phyloP scores from a whole-genome alignment of 352 stramenopile species.

The Phytophthora colocasiae region DNA sequence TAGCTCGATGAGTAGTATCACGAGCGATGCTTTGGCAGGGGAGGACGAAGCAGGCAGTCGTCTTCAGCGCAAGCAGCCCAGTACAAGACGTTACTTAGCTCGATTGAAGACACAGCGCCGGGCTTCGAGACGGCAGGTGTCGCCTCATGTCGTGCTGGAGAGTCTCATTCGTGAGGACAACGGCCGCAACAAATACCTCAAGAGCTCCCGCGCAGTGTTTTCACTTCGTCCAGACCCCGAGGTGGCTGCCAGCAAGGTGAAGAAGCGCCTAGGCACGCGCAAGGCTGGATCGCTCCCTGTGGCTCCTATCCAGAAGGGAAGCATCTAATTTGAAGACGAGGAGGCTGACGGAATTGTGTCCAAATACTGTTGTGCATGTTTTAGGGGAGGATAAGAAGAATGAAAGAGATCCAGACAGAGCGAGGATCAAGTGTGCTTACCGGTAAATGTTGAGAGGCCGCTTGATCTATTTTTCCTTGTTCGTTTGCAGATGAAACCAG shows the following conservation, averaged over 20 bases:
- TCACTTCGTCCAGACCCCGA: constrained; percentile 79
- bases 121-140: constrained; percentile 64
- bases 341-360: constrained; percentile 27
- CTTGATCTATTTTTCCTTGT: constrained; percentile 29
- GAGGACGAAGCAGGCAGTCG: constrained; percentile 65
- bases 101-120: constrained; percentile 80
- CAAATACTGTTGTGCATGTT: constrained; percentile 40
- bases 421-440: constrained; percentile 21
- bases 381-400: constrained; percentile 29
- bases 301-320: constrained; percentile 77
- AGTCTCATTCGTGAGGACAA: constrained; percentile 85
- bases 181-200: constrained; percentile 84
- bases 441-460: constrained; percentile 10
- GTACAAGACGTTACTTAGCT: constrained; percentile 80
- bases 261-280: constrained; percentile 76
- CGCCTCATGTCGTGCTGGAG: constrained; percentile 78
- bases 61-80: constrained; percentile 80
- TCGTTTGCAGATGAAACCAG: constrained; percentile 10
- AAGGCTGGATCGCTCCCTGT: constrained; percentile 66
- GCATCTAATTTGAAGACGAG: constrained; percentile 48
- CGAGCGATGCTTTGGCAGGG: constrained; percentile 31
- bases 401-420: constrained; percentile 24
- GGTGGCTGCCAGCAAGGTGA: constrained; percentile 72
- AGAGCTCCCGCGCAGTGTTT: constrained; percentile 81
- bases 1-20: constrained; percentile 51